Evolutionary conservation across 2,329 filamentous ascomycete species (phyloP).

Genomic region (Metarhizium humberi): DNA sequence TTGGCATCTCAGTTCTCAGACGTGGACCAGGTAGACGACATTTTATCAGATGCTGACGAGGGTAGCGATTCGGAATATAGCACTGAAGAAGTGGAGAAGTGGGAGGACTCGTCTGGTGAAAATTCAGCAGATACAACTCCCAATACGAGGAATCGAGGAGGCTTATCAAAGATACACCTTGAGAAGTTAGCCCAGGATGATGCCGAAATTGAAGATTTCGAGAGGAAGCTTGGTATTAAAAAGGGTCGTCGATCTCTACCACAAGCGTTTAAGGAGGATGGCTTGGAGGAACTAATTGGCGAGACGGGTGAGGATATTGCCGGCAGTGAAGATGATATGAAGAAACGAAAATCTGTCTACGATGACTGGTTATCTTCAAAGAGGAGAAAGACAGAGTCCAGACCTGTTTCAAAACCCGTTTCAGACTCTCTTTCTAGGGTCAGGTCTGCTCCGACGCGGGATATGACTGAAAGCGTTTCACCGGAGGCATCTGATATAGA

Average conservation of each 20-base stretch:
- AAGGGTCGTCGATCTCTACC: conserved; percentile 66
- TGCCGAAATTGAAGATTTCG: conserved; percentile 76
- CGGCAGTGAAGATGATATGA: conserved; percentile 46
- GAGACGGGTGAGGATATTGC: conserved; percentile 43
- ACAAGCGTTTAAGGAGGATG: conserved; percentile 71
- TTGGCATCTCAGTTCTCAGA: not conserved
- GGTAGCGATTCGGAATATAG: conserved; percentile 7
- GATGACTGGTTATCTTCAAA: conserved; percentile 54
- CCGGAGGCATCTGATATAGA: not conserved
- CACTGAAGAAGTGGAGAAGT: conserved; percentile 5
- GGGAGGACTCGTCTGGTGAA: conserved; percentile 5
- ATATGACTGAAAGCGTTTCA: not conserved
- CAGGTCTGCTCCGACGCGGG: not conserved
- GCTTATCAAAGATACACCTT: conserved; percentile 20
- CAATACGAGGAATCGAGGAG: conserved; percentile 17
- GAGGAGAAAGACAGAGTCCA: conserved; percentile 22
- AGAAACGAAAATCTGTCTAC: conserved; percentile 49
- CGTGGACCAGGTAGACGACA: not conserved
- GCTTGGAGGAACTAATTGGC: conserved; percentile 67
- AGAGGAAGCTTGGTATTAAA: conserved; percentile 77
- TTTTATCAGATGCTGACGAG: not conserved
- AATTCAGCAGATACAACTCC: conserved; percentile 16
- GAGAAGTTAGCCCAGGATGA: conserved; percentile 70
- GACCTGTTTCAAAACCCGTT: not conserved
- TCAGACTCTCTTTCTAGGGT: conserved; percentile 10